A percentile compares a stretch with the other conserved stretches of the same genome.
These are phyloP conservation scores for Amaranthus tricolor DNA, from an alignment of 179 eudicot species.

Conservation along the genomic window DNA sequence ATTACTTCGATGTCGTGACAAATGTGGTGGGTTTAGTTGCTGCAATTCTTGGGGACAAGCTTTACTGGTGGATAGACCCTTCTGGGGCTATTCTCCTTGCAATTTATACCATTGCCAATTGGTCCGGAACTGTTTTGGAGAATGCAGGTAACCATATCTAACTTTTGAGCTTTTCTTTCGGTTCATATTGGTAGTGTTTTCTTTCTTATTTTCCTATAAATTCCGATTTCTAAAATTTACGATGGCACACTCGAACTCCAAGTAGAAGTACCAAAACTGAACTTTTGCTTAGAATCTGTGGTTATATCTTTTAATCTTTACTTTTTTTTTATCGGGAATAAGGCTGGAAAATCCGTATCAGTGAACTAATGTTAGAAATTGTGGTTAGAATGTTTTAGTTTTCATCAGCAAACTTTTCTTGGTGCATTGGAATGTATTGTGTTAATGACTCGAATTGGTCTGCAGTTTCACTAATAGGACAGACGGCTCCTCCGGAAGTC, in stretches of 20 bases:
- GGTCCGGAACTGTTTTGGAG: conserved; percentile 90
- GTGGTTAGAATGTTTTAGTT: too few species aligned
- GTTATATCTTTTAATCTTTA: background rate
- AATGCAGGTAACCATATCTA: conserved; percentile 61
- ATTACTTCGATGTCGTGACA: conserved; percentile 90
- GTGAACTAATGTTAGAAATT: too few species aligned
- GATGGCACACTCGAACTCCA: background rate
- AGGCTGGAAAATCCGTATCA: too few species aligned
- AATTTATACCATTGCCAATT: conserved; percentile 58
- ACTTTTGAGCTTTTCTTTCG: background rate
- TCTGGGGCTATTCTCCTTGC: conserved; percentile 74
- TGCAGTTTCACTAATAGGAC: conserved; percentile 93
- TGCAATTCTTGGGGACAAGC: conserved; percentile 82
- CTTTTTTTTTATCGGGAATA: background rate
- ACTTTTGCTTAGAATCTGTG: background rate
- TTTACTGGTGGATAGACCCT: conserved; percentile 96
- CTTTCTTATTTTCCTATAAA: background rate
- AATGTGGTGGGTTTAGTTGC: conserved; percentile 88
- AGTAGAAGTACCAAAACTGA: background rate
- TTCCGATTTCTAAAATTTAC: background rate
- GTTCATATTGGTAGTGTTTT: background rate
- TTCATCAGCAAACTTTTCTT: background rate
- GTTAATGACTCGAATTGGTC: conserved; percentile 1
- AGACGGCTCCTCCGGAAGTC: conserved; percentile 86
- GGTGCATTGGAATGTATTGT: background rate